These are phyloP conservation scores for Xylaria multiplex DNA, from an alignment of 2,329 filamentous ascomycete species.

Conservation along the genomic window DNA sequence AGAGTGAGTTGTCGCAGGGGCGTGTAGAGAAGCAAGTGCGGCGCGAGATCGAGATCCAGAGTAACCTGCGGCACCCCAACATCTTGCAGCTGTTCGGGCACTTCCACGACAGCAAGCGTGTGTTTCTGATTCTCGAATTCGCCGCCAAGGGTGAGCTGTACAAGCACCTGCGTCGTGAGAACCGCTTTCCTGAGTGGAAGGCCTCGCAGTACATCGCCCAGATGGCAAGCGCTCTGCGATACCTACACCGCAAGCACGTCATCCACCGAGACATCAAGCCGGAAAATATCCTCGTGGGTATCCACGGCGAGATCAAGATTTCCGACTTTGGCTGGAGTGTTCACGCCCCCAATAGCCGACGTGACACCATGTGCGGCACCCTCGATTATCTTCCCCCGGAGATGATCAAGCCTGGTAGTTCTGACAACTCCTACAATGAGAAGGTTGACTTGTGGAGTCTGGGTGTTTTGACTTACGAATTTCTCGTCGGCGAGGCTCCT, in stretches of 20 bases:
- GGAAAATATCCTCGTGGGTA: constrained; percentile 94
- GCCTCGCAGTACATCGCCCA: constrained; percentile 88
- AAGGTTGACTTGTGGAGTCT: constrained; percentile 98
- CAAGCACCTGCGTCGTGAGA: constrained; percentile 83
- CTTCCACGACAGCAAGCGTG: constrained; percentile 88
- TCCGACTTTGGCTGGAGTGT: constrained; percentile 99
- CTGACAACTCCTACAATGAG: constrained; percentile 90
- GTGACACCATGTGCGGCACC: constrained; percentile 96
- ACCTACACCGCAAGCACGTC: constrained; percentile 95
- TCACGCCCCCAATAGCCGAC: constrained; percentile 92
- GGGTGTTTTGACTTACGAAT: constrained; percentile 95
- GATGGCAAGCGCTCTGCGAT: constrained; percentile 89
- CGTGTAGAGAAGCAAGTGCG: constrained; percentile 86
- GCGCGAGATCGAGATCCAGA: constrained; percentile 90
- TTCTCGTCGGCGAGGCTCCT: constrained; percentile 92
- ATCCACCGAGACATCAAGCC: constrained; percentile 98
- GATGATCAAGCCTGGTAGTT: constrained; percentile 86
- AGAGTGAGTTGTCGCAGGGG: constrained; percentile 81
- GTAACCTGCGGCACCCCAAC: constrained; percentile 86
- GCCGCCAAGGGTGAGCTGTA: constrained; percentile 88
- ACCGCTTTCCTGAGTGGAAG: constrained; percentile 85
- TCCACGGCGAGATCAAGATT: constrained; percentile 98
- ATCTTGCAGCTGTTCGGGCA: constrained; percentile 85
- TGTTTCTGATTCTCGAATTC: constrained; percentile 89
- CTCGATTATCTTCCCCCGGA: constrained; percentile 97